These are phyloP conservation scores for Anthracocystis setariae DNA, from an alignment of 1,284 basidiomycete species.

Conservation along the genomic window DNA sequence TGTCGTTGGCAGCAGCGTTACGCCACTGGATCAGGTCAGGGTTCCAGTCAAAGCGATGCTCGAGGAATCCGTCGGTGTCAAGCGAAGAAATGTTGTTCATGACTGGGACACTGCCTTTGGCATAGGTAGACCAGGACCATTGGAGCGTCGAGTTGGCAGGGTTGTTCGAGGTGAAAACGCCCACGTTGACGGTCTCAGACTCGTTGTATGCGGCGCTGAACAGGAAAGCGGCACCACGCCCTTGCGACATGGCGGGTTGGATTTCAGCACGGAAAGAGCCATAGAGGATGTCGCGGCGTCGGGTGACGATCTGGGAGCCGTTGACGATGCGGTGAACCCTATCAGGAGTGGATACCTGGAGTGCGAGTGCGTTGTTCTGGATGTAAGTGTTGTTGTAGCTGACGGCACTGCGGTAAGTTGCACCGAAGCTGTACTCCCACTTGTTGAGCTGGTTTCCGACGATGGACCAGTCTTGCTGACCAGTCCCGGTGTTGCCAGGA, in stretches of 20 bases:
- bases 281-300: constrained; percentile 59
- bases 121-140: constrained; percentile 53
- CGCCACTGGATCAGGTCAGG: constrained; percentile 44
- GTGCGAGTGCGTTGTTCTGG: constrained; percentile 40
- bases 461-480: constrained; percentile 51
- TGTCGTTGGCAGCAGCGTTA: constrained; percentile 47
- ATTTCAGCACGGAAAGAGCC: constrained; percentile 58
- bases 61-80: constrained; percentile 35
- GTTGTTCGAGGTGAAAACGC: constrained; percentile 43
- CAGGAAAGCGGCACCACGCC: constrained; percentile 47
- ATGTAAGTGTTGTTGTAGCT: constrained; percentile 57
- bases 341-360: constrained; percentile 51
- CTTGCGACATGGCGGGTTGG: constrained; percentile 34
- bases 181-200: constrained; percentile 43
- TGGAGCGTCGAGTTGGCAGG: constrained; percentile 46
- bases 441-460: constrained; percentile 52
- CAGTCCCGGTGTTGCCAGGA: constrained; percentile 48
- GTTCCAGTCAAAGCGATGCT: constrained; percentile 62
- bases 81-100: constrained; percentile 48
- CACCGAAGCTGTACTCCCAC: constrained; percentile 54
- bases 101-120: constrained; percentile 35
- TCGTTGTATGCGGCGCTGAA: constrained; percentile 55
- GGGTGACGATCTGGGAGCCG: constrained; percentile 54
- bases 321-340: constrained; percentile 46
- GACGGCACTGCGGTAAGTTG: constrained; percentile 50